Percentiles rank a stretch among this genome's conserved stretches.
These are phyloP conservation scores for Nephelium lappaceum DNA, from an alignment of 345 rosid species.

Conservation along the genomic window DNA sequence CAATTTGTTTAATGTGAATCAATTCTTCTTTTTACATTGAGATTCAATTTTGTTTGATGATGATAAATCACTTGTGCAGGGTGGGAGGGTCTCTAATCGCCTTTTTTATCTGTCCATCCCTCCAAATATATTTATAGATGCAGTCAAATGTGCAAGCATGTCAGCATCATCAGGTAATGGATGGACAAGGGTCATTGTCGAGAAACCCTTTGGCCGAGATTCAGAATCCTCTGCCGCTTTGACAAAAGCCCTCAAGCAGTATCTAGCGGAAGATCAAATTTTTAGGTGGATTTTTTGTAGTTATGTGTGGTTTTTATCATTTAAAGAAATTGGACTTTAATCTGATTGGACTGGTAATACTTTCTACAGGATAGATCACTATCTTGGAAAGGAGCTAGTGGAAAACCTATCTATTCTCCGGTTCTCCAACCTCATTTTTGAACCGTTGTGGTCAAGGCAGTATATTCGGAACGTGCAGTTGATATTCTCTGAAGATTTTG, in stretches of 20 bases:
- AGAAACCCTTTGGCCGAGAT: constrained; percentile 99
- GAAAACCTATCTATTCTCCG: constrained; percentile 97
- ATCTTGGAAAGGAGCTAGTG: constrained; percentile 96
- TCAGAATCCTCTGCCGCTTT: constrained; percentile 96
- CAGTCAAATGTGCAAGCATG: constrained; percentile 87
- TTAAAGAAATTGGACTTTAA: background rate
- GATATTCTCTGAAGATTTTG: constrained; percentile 96
- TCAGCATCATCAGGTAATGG: constrained; percentile 91
- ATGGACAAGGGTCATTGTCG: constrained; percentile 99
- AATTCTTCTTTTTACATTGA: background rate
- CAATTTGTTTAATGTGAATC: background rate
- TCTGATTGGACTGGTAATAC: constrained; percentile 29
- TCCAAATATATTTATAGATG: constrained; percentile 91
- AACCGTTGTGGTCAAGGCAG: constrained; percentile 96
- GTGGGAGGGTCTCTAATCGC: constrained; percentile 79
- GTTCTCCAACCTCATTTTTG: constrained; percentile 97
- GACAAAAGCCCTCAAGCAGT: constrained; percentile 80
- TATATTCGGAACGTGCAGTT: constrained; percentile 91
- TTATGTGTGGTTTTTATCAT: constrained; percentile 2
- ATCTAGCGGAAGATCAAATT: constrained; percentile 89
- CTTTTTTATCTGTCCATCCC: constrained; percentile 94
- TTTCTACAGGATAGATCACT: constrained; percentile 88
- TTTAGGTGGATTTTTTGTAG: constrained; percentile 61
- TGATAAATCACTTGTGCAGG: constrained; percentile 48
- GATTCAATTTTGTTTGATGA: constrained; percentile 15